phyloP scores from a whole-genome alignment of 2,329 filamentous ascomycete species.

The Leptoxyphium fumago region DNA sequence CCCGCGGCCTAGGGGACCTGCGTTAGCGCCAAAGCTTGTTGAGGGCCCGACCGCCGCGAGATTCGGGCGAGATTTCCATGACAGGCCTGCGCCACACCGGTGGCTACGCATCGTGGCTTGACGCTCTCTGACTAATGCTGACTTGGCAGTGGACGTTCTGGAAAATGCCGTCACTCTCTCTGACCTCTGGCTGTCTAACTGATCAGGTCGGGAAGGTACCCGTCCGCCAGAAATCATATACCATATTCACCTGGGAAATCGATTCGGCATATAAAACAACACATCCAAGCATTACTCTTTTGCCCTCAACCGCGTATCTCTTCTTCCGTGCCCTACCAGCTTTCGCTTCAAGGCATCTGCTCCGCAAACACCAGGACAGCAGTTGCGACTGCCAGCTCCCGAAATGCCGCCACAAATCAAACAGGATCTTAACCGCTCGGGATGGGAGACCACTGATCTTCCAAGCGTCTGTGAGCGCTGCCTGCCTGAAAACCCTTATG shows the following conservation, averaged over 20 bases:
- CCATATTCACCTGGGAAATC: too few relatives aligned
- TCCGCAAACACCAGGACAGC: neutral
- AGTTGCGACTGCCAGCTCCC: neutral
- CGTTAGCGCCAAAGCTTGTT: neutral
- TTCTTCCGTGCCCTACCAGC: neutral
- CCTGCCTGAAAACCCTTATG: slow-evolving; percentile 89
- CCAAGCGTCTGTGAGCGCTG: slow-evolving; percentile 85
- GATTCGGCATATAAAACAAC: too few relatives aligned
- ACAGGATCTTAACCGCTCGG: slow-evolving; percentile 84
- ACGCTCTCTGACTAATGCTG: too few relatives aligned
- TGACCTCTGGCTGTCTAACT: too few relatives aligned
- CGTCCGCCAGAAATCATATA: too few relatives aligned
- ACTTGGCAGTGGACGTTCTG: too few relatives aligned
- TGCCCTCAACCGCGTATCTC: too few relatives aligned
- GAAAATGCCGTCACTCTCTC: too few relatives aligned
- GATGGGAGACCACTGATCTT: slow-evolving; percentile 89
- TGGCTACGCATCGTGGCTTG: too few relatives aligned
- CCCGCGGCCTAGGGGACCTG: neutral
- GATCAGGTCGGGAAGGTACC: too few relatives aligned
- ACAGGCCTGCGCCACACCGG: neutral
- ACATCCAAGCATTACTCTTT: too few relatives aligned
- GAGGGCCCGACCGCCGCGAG: neutral
- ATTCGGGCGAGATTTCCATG: neutral
- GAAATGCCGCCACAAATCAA: slow-evolving; percentile 84
- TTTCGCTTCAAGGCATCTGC: neutral